phyloP scores from a whole-genome alignment of 441 rosid genomes.

The Eutrema salsugineum region DNA sequence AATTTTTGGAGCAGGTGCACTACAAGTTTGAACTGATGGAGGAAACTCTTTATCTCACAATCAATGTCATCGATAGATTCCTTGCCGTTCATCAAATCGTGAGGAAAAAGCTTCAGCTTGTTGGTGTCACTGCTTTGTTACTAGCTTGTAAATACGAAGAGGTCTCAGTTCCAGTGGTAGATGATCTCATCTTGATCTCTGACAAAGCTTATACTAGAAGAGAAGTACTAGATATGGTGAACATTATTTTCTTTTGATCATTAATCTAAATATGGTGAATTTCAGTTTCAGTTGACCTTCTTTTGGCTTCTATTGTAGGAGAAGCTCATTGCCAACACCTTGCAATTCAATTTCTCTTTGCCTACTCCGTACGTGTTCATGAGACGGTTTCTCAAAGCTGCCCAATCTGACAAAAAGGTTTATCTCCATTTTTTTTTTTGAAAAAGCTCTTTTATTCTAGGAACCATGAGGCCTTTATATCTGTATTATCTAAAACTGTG shows the following conservation, averaged over 20 bases:
- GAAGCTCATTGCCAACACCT: slow-evolving; percentile 63
- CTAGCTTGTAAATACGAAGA: slow-evolving; percentile 98
- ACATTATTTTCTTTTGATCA: background rate
- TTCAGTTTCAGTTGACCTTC: background rate
- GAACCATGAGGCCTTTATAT: background rate
- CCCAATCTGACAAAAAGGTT: slow-evolving; percentile 79
- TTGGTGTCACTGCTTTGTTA: slow-evolving; percentile 89
- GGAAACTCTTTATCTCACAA: slow-evolving; percentile 85
- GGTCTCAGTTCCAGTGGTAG: slow-evolving; percentile 90
- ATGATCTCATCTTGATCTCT: slow-evolving; percentile 85
- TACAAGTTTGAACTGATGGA: slow-evolving; percentile 97
- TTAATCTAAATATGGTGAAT: slow-evolving; percentile 49
- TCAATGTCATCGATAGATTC: slow-evolving; percentile 83
- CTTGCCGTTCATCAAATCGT: slow-evolving; percentile 54
- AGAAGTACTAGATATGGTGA: slow-evolving; percentile 92
- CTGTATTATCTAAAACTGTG: slow-evolving; percentile 6
- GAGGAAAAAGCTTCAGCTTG: slow-evolving; percentile 92
- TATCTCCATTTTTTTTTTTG: background rate
- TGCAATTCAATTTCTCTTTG: slow-evolving; percentile 75
- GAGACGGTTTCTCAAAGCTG: slow-evolving; percentile 86
- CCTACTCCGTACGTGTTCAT: slow-evolving; percentile 92
- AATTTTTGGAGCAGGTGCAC: slow-evolving; percentile 59
- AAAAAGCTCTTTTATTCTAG: background rate
- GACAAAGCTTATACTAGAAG: slow-evolving; percentile 84
- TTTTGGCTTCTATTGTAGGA: slow-evolving; percentile 48